A percentile compares a stretch with the other conserved stretches of the same genome.
Conservation (phyloP, 352 stramenopile species). For the Globisporangium barbulae region DNA sequence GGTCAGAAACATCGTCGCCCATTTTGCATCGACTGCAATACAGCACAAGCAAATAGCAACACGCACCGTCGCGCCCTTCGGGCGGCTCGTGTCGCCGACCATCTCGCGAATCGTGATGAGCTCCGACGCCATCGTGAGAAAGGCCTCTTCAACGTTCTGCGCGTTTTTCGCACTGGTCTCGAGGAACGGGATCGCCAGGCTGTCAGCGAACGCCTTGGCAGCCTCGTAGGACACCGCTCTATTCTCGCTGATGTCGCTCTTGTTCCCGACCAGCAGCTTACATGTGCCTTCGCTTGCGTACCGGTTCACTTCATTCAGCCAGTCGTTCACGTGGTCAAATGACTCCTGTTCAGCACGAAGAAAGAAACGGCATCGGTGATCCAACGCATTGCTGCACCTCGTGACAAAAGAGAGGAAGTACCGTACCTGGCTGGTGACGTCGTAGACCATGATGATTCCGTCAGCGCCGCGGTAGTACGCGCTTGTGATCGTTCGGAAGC, state of each 20-base stretch:
- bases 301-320: constrained; percentile 98
- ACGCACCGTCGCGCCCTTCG: constrained; percentile 62
- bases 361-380: not conserved
- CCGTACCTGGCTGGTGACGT: constrained; percentile 93
- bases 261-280: constrained; percentile 99
- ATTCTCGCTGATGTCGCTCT: constrained; percentile 98
- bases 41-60: not conserved
- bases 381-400: not conserved
- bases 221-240: constrained; percentile 95
- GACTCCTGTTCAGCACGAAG: constrained; percentile 76
- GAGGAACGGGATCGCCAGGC: constrained; percentile 97
- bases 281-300: constrained; percentile 98
- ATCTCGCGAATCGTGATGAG: constrained; percentile 94
- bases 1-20: not conserved
- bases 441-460: constrained; percentile 98
- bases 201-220: constrained; percentile 97
- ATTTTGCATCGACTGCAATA: not conserved
- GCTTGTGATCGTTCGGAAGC: constrained; percentile 98
- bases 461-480: constrained; percentile 98
- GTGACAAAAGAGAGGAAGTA: not conserved
- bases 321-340: constrained; percentile 99
- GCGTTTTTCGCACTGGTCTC: constrained; percentile 99
- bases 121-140: constrained; percentile 98
- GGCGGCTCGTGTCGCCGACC: constrained; percentile 70
- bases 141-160: constrained; percentile 99